A percentile compares a stretch with the other conserved stretches of the same genome.
These are phyloP conservation scores for Noccaea caerulescens DNA, from an alignment of 345 rosid species.

Conservation along the genomic window DNA sequence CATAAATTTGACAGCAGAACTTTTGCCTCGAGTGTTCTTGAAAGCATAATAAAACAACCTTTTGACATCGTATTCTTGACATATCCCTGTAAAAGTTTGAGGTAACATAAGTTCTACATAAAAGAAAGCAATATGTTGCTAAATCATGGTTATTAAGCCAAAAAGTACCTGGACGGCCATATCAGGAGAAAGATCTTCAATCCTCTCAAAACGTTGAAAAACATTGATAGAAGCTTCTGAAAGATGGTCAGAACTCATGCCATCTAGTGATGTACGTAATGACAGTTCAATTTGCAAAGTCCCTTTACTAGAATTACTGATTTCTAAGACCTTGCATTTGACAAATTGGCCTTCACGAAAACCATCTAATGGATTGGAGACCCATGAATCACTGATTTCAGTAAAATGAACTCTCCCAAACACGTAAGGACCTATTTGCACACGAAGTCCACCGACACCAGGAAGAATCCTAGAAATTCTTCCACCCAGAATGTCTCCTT, in stretches of 20 bases:
- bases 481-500: slow-evolving; percentile 86
- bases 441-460: slow-evolving; percentile 82
- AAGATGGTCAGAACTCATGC: slow-evolving; percentile 52
- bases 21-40: slow-evolving; percentile 87
- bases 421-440: slow-evolving; percentile 79
- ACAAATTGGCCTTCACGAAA: slow-evolving; percentile 82
- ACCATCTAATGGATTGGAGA: slow-evolving; percentile 69
- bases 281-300: slow-evolving; percentile 79
- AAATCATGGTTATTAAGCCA: slow-evolving; percentile 10
- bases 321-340: slow-evolving; percentile 89
- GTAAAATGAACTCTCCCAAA: slow-evolving; percentile 90
- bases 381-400: slow-evolving; percentile 78
- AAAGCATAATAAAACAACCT: slow-evolving; percentile 86
- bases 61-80: slow-evolving; percentile 79
- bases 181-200: slow-evolving; percentile 72
- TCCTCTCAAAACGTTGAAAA: slow-evolving; percentile 53
- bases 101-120: slow-evolving; percentile 23
- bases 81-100: slow-evolving; percentile 68
- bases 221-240: slow-evolving; percentile 46
- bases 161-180: slow-evolving; percentile 67
- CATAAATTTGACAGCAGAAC: slow-evolving; percentile 77
- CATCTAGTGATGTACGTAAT: slow-evolving; percentile 62
- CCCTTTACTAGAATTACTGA: slow-evolving; percentile 63
- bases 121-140: neutral
- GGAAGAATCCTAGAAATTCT: slow-evolving; percentile 75